Conservation (phyloP, 1,284 basidiomycete genomes). For the Puccinia horiana region DNA sequence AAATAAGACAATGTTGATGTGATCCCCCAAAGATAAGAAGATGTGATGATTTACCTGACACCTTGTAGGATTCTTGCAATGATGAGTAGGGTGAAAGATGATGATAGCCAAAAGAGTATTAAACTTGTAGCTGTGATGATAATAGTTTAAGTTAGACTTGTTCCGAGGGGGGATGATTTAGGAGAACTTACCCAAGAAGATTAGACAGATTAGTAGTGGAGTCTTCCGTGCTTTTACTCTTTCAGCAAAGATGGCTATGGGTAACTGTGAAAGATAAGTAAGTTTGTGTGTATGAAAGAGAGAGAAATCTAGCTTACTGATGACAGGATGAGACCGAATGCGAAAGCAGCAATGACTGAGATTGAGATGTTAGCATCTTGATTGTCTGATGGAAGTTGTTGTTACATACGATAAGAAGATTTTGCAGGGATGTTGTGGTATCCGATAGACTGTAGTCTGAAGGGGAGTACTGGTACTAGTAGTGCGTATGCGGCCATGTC, state of each 20-base stretch:
- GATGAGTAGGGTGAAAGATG: conserved; percentile 13
- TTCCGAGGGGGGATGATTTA: not conserved
- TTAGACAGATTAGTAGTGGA: conserved; percentile 13
- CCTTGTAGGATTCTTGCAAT: conserved; percentile 38
- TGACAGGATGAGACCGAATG: conserved; percentile 31
- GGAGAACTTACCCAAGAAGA: conserved; percentile 27
- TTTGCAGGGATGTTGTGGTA: conserved; percentile 29
- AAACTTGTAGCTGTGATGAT: conserved; percentile 16
- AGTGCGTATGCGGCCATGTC: too few relatives aligned
- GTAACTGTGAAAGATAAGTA: conserved; percentile 23
- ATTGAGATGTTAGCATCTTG: too few relatives aligned
- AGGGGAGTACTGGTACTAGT: too few relatives aligned
- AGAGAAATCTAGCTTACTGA: conserved; percentile 3
- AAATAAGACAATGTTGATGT: not conserved
- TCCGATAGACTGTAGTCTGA: conserved; percentile 11
- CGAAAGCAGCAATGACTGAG: conserved; percentile 36
- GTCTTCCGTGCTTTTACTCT: conserved; percentile 15
- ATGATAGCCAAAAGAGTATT: conserved; percentile 35
- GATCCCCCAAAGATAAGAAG: not conserved
- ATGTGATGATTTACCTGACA: conserved; percentile 4
- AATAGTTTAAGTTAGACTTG: not conserved
- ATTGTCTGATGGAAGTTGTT: too few relatives aligned
- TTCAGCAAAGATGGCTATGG: conserved; percentile 41
- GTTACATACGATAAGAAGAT: conserved; percentile 38
- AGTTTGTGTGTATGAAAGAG: too few relatives aligned